Percentiles rank a stretch among this genome's conserved stretches.
These are phyloP conservation scores for Conoideocrella luteorostrata DNA, from an alignment of 2,329 filamentous ascomycete species.

Conservation along the genomic window DNA sequence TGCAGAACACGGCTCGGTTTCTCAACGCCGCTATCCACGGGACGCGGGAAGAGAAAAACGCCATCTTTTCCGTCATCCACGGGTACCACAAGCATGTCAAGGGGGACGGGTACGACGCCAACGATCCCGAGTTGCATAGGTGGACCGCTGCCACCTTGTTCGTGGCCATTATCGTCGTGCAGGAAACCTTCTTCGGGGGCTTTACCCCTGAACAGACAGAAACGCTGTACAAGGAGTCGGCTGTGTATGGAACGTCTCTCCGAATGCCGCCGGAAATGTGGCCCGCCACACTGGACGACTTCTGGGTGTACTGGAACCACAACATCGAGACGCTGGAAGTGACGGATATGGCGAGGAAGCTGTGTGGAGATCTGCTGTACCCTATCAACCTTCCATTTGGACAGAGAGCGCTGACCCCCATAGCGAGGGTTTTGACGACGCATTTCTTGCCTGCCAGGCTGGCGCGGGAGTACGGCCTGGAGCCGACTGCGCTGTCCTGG, in stretches of 20 bases:
- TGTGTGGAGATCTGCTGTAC: conserved; percentile 19
- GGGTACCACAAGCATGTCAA: conserved; percentile 25
- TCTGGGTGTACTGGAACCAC: conserved; percentile 31
- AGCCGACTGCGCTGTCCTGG: conserved; percentile 14
- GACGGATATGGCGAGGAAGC: conserved; percentile 21
- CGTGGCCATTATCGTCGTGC: conserved; percentile 26
- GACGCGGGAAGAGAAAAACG: conserved; percentile 23
- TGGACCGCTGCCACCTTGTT: conserved; percentile 36
- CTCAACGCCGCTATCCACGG: conserved; percentile 33
- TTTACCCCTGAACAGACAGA: conserved; percentile 21
- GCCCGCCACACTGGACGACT: conserved; percentile 25
- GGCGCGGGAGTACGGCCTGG: conserved; percentile 18
- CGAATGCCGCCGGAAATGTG: conserved; percentile 28
- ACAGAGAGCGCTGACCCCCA: conserved; percentile 15
- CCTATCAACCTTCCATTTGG: conserved; percentile 17
- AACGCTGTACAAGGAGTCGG: conserved; percentile 19
- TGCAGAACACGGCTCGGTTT: conserved; percentile 32
- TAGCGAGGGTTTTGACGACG: conserved; percentile 13
- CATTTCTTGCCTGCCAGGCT: conserved; percentile 15
- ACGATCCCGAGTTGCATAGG: conserved; percentile 30
- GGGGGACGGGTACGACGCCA: conserved; percentile 27
- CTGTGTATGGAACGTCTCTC: conserved; percentile 22
- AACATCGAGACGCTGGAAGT: conserved; percentile 26
- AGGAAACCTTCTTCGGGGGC: conserved; percentile 28
- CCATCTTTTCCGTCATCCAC: conserved; percentile 30